A percentile compares a stretch with the other conserved stretches of the same genome.
Evolutionary conservation across 495 filamentous ascomycete species (phyloP).

Genomic region (Lasiosphaeriaceae sp.): DNA sequence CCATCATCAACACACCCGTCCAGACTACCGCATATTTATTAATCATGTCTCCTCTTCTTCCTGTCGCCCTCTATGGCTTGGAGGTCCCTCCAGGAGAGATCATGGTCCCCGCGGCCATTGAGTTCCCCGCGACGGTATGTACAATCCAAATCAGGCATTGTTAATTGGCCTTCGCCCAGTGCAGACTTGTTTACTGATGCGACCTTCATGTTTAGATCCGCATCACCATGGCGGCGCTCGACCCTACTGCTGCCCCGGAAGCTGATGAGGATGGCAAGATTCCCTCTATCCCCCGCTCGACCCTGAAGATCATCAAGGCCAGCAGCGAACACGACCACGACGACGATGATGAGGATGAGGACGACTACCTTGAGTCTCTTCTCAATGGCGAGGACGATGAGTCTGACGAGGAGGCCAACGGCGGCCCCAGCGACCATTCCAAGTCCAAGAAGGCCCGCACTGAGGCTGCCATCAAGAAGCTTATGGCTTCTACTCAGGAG

Average conservation of each 20-base stretch:
- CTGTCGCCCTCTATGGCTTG: slow-evolving; percentile 85
- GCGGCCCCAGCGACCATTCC: slow-evolving; percentile 81
- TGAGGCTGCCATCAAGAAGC: slow-evolving; percentile 66
- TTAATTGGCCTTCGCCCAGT: not conserved
- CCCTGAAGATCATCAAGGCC: slow-evolving; percentile 81
- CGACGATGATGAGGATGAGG: slow-evolving; percentile 56
- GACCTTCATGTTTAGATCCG: slow-evolving; percentile 61
- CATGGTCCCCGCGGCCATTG: slow-evolving; percentile 67
- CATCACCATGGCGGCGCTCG: slow-evolving; percentile 97
- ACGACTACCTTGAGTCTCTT: slow-evolving; percentile 54
- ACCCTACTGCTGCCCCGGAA: slow-evolving; percentile 74
- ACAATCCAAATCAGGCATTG: not conserved
- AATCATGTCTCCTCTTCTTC: slow-evolving; percentile 41
- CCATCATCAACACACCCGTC: not conserved
- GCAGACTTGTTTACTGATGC: slow-evolving; percentile 5
- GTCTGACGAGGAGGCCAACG: slow-evolving; percentile 71
- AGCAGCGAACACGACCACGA: slow-evolving; percentile 53
- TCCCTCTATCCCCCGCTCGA: slow-evolving; percentile 65
- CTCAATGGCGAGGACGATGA: slow-evolving; percentile 59
- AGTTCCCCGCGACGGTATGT: slow-evolving; percentile 80
- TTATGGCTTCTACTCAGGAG: slow-evolving; percentile 59
- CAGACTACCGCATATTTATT: not conserved
- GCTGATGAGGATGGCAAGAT: slow-evolving; percentile 59
- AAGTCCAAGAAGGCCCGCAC: slow-evolving; percentile 80
- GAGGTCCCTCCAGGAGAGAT: slow-evolving; percentile 76